Base-by-base conservation (phyloP, 768 basidiomycete species). In the Podaxis sp. region DNA sequence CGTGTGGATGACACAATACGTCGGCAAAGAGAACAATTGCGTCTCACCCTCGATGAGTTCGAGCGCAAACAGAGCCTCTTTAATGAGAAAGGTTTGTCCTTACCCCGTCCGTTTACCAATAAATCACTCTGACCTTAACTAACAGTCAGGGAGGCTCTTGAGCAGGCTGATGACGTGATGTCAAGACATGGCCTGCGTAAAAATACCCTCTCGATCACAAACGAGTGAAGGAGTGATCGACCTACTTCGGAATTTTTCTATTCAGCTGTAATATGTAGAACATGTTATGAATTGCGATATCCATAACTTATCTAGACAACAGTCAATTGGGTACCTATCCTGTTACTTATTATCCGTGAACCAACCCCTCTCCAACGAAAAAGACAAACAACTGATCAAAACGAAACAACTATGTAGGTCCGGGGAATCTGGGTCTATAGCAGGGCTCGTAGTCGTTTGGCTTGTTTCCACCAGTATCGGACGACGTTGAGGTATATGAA, bases 391-490 rank as follows among this genome's bases (percentile, higher is more conserved):
- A 33, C 33, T 33, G 33, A 33, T 33, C 44, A n/a, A n/a, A 46
- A 41, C 6, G 17, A 17, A 41, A 46, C 44, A 46, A 22, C 6
- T 7, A 46, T n/a, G n/a, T 8, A 6, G n/a, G 17, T 46, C 44
- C 44, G n/a, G 44, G 26, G 11, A 50, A 50, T 10, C 49, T 24
- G 24, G 6, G 12, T 26, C 36, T 37, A 48, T 70, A 65, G 69
- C 12, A 74, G 64, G 7, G 68, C 65, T 71, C 68, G 69, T 44
- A 70, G 73, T 50, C 75, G 80, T 67, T 82, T 83, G 10, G 87
- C 86, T 55, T 74, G 74, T 40, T 78, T 74, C 84, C 87, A 87
- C 91, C 91, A 92, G 61, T 77, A 76, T 40, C 87, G 77, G 3
- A 91, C 83, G 38, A 87, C 56, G 2, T 48, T 55, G 2, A 83